Conservation (phyloP, 106 monocot species). For the Xerophyta viscosa region DNA sequence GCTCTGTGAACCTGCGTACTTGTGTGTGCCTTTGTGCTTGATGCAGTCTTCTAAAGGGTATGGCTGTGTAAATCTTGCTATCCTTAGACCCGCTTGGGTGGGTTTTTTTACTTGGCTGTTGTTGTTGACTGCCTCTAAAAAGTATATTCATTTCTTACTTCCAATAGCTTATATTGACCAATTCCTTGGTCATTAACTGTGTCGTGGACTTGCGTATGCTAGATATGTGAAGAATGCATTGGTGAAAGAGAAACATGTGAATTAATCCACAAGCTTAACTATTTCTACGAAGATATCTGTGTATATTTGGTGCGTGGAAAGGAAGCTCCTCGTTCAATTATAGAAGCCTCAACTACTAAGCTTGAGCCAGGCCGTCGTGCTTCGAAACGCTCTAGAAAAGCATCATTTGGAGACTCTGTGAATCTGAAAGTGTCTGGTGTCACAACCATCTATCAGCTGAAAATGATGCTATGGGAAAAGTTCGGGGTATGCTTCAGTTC, state of each 20-base stretch:
- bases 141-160: too few species aligned
- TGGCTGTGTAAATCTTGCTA: too few species aligned
- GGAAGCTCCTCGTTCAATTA: slow-evolving; percentile 79
- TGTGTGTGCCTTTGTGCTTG: too few species aligned
- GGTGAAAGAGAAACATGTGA: slow-evolving; percentile 88
- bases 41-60: too few species aligned
- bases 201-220: not conserved
- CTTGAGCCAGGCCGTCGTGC: slow-evolving; percentile 60
- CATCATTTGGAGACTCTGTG: slow-evolving; percentile 61
- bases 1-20: too few species aligned
- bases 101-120: too few species aligned
- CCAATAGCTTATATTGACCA: too few species aligned
- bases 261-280: slow-evolving; percentile 80
- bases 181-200: too few species aligned
- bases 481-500: slow-evolving; percentile 67
- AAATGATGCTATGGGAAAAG: slow-evolving; percentile 99
- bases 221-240: slow-evolving; percentile 91
- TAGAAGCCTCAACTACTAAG: slow-evolving; percentile 41
- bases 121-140: too few species aligned
- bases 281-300: slow-evolving; percentile 64
- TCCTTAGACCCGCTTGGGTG: too few species aligned
- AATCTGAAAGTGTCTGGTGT: slow-evolving; percentile 74
- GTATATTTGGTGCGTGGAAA: slow-evolving; percentile 87
- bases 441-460: slow-evolving; percentile 86
- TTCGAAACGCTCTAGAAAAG: slow-evolving; percentile 80